These are phyloP conservation scores for Boletus barrowsii DNA, from an alignment of 768 basidiomycete species.

Conservation along the genomic window DNA sequence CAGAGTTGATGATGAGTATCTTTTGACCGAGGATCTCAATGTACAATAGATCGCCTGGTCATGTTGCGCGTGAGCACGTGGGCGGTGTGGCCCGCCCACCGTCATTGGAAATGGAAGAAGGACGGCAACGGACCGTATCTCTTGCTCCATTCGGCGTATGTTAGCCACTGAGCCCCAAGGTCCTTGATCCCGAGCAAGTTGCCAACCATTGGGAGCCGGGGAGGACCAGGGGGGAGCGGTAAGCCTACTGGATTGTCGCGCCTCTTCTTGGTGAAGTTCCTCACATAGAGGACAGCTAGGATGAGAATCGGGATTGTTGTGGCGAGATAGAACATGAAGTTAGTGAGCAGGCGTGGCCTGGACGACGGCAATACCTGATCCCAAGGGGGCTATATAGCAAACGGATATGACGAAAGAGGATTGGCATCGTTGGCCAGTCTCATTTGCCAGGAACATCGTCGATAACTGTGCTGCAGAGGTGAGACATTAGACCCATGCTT, in stretches of 20 bases:
- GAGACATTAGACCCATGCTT: constrained; percentile 5
- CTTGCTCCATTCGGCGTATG: constrained; percentile 40
- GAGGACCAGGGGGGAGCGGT: constrained; percentile 41
- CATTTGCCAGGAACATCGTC: constrained; percentile 1
- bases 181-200: constrained; percentile 42
- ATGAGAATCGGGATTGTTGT: background rate
- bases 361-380: background rate
- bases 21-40: constrained; percentile 24
- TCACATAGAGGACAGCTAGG: background rate
- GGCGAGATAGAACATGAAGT: constrained; percentile 5
- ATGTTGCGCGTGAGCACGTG: too few relatives aligned
- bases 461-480: background rate
- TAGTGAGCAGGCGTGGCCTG: background rate
- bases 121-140: constrained; percentile 34
- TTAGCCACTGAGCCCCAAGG: constrained; percentile 38
- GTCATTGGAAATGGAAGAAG: background rate
- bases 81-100: background rate
- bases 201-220: constrained; percentile 40
- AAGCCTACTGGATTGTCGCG: constrained; percentile 17
- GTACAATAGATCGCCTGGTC: constrained; percentile 24
- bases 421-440: constrained; percentile 2
- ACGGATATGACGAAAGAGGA: background rate
- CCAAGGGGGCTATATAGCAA: background rate
- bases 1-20: constrained; percentile 24
- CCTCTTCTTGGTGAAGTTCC: constrained; percentile 1